A percentile compares a stretch with the other conserved stretches of the same genome.
Conservation (phyloP, 306 rosid genomes). For the Prunus kanzakura region DNA sequence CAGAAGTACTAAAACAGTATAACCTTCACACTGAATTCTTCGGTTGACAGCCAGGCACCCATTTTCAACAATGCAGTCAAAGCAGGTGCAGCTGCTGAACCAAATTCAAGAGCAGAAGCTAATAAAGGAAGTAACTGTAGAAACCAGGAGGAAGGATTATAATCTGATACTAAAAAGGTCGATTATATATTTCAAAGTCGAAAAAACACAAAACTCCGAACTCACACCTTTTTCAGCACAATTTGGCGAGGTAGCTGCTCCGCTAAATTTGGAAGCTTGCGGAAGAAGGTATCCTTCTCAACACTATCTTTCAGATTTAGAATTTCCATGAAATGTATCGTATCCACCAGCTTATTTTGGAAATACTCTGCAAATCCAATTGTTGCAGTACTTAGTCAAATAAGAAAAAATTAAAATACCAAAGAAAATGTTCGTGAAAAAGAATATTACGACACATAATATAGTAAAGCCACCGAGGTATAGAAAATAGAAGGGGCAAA, state of each 20-base stretch:
- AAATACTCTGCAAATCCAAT: slow-evolving; percentile 79
- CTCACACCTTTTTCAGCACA: slow-evolving; percentile 79
- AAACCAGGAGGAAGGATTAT: slow-evolving; percentile 39
- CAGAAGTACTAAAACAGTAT: slow-evolving; percentile 17
- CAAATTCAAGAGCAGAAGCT: slow-evolving; percentile 99
- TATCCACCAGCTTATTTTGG: slow-evolving; percentile 95
- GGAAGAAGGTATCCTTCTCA: slow-evolving; percentile 97
- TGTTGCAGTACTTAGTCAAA: slow-evolving; percentile 3
- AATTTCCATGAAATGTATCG: slow-evolving; percentile 98
- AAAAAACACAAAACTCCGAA: slow-evolving; percentile 20
- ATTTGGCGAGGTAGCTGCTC: slow-evolving; percentile 98
- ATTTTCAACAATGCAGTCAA: slow-evolving; percentile 92
- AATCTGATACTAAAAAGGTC: slow-evolving; percentile 20
- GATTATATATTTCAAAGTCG: background rate
- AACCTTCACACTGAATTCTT: slow-evolving; percentile 85
- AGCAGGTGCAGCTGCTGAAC: slow-evolving; percentile 99
- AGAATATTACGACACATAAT: background rate
- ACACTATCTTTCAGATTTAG: slow-evolving; percentile 94
- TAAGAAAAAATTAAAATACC: background rate
- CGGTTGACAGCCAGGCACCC: slow-evolving; percentile 92
- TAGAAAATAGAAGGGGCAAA: background rate
- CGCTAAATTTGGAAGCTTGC: slow-evolving; percentile 95
- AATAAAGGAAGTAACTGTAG: slow-evolving; percentile 92
- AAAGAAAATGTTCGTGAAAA: background rate
- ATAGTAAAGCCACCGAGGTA: background rate